phyloP scores from a whole-genome alignment of 768 basidiomycete species.

The Tulasnella sp. region DNA sequence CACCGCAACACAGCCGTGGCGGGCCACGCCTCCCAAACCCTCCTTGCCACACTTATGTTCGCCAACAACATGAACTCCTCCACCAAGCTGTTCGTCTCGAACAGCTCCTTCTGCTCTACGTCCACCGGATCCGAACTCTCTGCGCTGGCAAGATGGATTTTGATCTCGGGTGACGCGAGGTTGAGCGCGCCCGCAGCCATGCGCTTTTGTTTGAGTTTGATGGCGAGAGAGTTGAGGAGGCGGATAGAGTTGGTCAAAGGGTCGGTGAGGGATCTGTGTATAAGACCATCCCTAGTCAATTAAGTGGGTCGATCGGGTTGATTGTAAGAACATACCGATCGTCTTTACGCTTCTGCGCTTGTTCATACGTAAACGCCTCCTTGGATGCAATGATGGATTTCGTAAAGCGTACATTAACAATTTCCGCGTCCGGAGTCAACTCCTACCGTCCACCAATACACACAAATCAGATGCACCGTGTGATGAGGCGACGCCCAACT shows the following conservation, averaged over 20 bases:
- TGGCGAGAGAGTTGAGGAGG: constrained; percentile 74
- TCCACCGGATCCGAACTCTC: constrained; percentile 94
- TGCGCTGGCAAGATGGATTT: constrained; percentile 84
- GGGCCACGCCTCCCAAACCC: constrained; percentile 90
- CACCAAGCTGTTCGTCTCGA: constrained; percentile 91
- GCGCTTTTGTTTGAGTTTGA: constrained; percentile 67
- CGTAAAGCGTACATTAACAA: constrained; percentile 79
- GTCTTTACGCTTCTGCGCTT: constrained; percentile 88
- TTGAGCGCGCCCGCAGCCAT: constrained; percentile 97
- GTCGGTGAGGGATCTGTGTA: constrained; percentile 55
- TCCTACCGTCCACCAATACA: constrained; percentile 40
- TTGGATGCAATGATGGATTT: constrained; percentile 97
- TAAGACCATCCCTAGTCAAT: background rate
- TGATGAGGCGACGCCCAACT: constrained; percentile 17
- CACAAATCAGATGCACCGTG: constrained; percentile 7
- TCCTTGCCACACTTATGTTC: constrained; percentile 83
- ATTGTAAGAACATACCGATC: constrained; percentile 48
- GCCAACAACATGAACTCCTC: constrained; percentile 99
- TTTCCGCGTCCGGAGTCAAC: constrained; percentile 76
- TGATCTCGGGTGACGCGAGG: constrained; percentile 95
- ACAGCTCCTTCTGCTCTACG: constrained; percentile 85
- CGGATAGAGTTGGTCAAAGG: constrained; percentile 76
- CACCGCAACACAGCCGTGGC: constrained; percentile 88
- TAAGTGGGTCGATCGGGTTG: background rate
- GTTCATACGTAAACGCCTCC: constrained; percentile 92